A percentile compares a stretch with the other conserved stretches of the same genome.
Evolutionary conservation across 495 filamentous ascomycete genomes (phyloP).

Genomic region (Xylaria longipes): DNA sequence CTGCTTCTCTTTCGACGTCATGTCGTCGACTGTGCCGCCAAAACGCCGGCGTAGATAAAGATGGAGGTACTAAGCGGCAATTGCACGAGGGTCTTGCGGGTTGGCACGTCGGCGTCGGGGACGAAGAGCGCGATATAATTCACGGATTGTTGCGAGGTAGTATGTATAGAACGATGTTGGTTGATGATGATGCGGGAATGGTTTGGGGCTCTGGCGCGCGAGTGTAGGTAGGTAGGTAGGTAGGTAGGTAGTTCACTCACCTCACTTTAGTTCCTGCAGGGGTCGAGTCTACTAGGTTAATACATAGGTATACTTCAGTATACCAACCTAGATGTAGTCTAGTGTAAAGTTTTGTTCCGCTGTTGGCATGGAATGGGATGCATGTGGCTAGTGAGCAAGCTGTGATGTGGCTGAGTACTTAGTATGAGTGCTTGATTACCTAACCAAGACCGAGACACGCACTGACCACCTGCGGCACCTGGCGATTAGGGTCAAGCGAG

Average conservation of each 20-base stretch:
- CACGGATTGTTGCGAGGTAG: not conserved
- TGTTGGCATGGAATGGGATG: not conserved
- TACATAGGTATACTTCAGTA: too few relatives aligned
- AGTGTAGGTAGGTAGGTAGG: too few relatives aligned
- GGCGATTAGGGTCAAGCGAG: slow-evolving; percentile 43
- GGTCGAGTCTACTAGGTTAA: not conserved
- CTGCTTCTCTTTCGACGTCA: slow-evolving; percentile 50
- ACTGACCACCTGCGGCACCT: slow-evolving; percentile 16
- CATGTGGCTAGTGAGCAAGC: not conserved
- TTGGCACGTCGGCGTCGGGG: not conserved
- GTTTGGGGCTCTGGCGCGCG: slow-evolving; percentile 4
- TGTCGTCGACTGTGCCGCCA: slow-evolving; percentile 35
- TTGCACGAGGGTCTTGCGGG: not conserved
- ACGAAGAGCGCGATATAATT: not conserved
- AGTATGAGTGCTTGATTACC: not conserved
- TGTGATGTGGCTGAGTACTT: not conserved
- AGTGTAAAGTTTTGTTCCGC: not conserved
- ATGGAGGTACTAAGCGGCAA: slow-evolving; percentile 15
- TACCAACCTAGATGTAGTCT: too few relatives aligned
- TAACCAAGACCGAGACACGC: not conserved
- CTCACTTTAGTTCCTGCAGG: slow-evolving; percentile 4
- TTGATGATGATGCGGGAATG: slow-evolving; percentile 16
- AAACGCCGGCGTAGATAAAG: not conserved
- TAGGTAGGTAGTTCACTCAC: not conserved
- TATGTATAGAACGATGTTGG: not conserved